Evolutionary conservation across 345 rosid genomes (phyloP).

Genomic region (Cardamine chenopodiifolia): DNA sequence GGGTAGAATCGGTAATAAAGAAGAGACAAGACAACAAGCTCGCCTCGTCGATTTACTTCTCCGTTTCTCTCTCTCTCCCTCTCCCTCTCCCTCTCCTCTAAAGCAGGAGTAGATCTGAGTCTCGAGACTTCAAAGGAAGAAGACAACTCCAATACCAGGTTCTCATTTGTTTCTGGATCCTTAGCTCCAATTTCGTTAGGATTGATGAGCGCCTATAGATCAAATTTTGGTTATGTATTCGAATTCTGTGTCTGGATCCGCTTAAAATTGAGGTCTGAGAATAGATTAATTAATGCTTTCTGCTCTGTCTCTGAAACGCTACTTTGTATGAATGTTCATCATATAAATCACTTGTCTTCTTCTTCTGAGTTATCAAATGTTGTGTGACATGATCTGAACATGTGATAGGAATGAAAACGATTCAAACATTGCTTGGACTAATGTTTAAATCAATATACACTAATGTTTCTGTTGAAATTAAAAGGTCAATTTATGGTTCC

Average conservation of each 20-base stretch:
- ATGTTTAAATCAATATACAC: background rate
- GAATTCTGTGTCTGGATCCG: too few species aligned
- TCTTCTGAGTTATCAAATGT: too few species aligned
- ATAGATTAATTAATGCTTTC: background rate
- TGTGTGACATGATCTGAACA: background rate
- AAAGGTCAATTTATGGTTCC: too few species aligned
- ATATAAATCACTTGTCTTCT: background rate
- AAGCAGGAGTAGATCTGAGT: slow-evolving; percentile 20
- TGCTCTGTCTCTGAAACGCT: background rate
- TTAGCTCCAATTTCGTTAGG: background rate
- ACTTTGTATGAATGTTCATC: background rate
- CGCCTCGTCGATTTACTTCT: background rate
- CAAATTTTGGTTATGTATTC: background rate
- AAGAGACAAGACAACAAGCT: background rate
- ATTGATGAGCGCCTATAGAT: background rate
- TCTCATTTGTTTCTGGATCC: background rate
- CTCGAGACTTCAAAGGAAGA: slow-evolving; percentile 10
- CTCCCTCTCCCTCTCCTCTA: background rate
- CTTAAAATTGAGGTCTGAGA: background rate
- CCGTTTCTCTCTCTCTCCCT: background rate
- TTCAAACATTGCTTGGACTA: background rate
- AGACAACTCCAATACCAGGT: slow-evolving; percentile 10
- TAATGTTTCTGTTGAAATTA: background rate
- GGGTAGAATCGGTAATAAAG: slow-evolving; percentile 31
- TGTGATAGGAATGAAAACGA: background rate